phyloP scores from a whole-genome alignment of 768 basidiomycete genomes.

The Nevesoporus exiguus region DNA sequence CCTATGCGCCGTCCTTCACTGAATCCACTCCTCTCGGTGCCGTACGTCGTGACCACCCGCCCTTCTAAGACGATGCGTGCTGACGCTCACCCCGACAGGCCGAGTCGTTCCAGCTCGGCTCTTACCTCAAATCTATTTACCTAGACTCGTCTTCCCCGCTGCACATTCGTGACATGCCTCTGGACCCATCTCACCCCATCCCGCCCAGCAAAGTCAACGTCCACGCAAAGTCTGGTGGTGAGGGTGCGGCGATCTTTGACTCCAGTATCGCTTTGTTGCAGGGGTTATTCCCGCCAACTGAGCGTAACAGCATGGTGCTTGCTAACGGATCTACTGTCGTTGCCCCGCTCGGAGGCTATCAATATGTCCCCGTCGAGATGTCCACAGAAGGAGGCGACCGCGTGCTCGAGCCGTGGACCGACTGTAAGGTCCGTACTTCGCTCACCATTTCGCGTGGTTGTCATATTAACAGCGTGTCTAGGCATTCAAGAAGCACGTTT shows the following conservation, averaged over 20 bases:
- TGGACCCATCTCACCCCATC: conserved; percentile 52
- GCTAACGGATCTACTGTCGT: conserved; percentile 72
- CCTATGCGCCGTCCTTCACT: conserved; percentile 57
- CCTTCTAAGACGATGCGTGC: background rate
- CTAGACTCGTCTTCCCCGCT: conserved; percentile 62
- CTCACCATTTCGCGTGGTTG: conserved; percentile 38
- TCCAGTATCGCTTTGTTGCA: conserved; percentile 79
- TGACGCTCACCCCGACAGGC: conserved; percentile 39
- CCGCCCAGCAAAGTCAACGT: conserved; percentile 69
- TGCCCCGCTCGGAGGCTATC: conserved; percentile 80
- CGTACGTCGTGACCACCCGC: conserved; percentile 35
- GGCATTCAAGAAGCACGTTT: conserved; percentile 66
- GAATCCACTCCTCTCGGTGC: conserved; percentile 78
- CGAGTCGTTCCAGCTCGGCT: conserved; percentile 65
- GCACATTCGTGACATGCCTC: conserved; percentile 64
- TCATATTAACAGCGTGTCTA: conserved; percentile 22
- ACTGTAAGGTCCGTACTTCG: conserved; percentile 45
- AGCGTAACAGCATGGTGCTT: conserved; percentile 63
- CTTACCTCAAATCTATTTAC: conserved; percentile 59
- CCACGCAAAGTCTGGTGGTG: conserved; percentile 77
- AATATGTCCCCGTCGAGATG: conserved; percentile 79
- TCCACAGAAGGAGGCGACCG: conserved; percentile 50
- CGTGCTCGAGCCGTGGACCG: conserved; percentile 75
- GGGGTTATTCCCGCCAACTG: conserved; percentile 77
- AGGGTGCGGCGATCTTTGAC: conserved; percentile 80